Base-by-base conservation (phyloP, 2,329 filamentous ascomycete genomes). In the Diaporthe helianthi region DNA sequence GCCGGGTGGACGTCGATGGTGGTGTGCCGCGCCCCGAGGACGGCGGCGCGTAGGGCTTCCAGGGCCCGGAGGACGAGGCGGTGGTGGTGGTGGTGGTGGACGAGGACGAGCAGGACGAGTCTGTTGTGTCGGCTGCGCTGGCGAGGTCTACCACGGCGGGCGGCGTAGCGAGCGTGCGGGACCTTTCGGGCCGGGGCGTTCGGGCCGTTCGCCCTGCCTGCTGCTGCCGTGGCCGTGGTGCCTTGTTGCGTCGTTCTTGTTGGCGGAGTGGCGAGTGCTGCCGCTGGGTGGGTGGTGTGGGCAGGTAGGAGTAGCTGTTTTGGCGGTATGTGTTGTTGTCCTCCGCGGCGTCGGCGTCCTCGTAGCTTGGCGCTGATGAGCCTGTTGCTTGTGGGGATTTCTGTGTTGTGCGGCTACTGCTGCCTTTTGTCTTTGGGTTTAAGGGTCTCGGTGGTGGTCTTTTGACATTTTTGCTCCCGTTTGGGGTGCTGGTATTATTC, bases 301-400 rank as follows among this genome's bases (percentile, higher is more conserved):
- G 58, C 2, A 70, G 69, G 51, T 63, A 44, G 38, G 38, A 69
- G 60, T 38, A 36, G 41, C 29, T 53, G 41, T 67, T 22, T 41
- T 49, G 52, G 38, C 54, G 31, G 52, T 38, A n/a, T 17, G 17
- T 19, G 41, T 36, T 24, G 44, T 44, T 6, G 17, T 44, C 41
- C 10, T 61, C 58, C 55, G 24, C 24, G 58, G 9, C 41, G 26
- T 63, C 58, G 58, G n/a, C 10, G 63, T 60, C 53, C 44, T 61
- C 46, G 61, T 66, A 69, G 52, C 44, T 58, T 29, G 68, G 68
- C 17, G 29, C 22, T 5, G 55, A 64, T 15, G 68, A 66, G 44
- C 54, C 61, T 10, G 51, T 38, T 12, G 36, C 22, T n/a, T 9
- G 24, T 58, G 65, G 22, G 17, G 52, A 31, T 10, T 26, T 46